Conservation (phyloP, 2,329 filamentous ascomycete genomes). For the Fusarium sp. region DNA sequence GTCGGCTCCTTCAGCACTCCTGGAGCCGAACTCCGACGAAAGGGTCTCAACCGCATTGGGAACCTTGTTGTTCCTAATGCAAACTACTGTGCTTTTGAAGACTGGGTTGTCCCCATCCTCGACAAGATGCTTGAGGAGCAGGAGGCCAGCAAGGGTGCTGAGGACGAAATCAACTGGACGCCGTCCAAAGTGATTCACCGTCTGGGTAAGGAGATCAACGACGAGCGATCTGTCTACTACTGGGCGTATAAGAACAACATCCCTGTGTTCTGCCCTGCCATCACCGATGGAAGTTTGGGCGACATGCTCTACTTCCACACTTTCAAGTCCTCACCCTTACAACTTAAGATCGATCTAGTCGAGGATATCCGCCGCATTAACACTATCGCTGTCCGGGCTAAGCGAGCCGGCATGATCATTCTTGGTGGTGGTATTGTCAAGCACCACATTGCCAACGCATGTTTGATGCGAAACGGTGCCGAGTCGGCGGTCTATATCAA, state of each 20-base stretch:
- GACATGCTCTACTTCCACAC: conserved; percentile 99
- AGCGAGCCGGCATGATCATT: conserved; percentile 93
- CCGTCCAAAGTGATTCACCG: conserved; percentile 91
- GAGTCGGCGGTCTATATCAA: conserved; percentile 98
- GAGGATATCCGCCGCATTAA: conserved; percentile 95
- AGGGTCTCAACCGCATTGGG: conserved; percentile 94
- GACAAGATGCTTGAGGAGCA: conserved; percentile 95
- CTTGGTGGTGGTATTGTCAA: conserved; percentile 95
- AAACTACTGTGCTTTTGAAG: conserved; percentile 96
- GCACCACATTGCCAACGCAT: conserved; percentile 98
- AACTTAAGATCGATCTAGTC: conserved; percentile 89
- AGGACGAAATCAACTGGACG: conserved; percentile 86
- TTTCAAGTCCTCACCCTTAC: conserved; percentile 84
- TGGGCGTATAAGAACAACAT: conserved; percentile 99
- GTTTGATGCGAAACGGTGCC: conserved; percentile 95
- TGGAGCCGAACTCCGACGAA: conserved; percentile 81
- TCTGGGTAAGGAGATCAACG: conserved; percentile 92
- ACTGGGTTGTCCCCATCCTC: conserved; percentile 97
- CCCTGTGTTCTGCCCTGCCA: conserved; percentile 93
- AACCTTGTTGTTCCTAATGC: conserved; percentile 96
- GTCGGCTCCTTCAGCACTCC: conserved; percentile 84
- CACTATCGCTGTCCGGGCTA: conserved; percentile 87
- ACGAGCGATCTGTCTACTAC: conserved; percentile 92
- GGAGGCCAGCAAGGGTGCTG: conserved; percentile 77
- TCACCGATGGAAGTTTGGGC: conserved; percentile 94